Evolutionary conservation across 176 grass and related monocot species (phyloP).

Genomic region (Oryza glumipatula): DNA sequence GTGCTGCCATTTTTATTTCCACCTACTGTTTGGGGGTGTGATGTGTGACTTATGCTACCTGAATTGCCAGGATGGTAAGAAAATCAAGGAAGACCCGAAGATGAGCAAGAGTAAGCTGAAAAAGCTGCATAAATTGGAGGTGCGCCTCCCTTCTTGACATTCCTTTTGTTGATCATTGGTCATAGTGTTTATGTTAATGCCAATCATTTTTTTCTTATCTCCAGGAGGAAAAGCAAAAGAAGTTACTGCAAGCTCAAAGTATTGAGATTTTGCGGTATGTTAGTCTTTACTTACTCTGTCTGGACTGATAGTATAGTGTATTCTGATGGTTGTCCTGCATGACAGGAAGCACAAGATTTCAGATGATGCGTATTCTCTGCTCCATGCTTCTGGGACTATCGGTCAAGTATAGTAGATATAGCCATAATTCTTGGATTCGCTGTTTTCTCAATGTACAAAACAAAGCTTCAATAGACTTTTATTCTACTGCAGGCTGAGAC

Average conservation of each 20-base stretch:
- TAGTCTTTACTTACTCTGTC: conserved; percentile 21
- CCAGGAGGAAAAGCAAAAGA: conserved; percentile 86
- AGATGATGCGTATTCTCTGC: conserved; percentile 67
- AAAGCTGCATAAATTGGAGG: conserved; percentile 79
- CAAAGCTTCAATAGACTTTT: conserved; percentile 15
- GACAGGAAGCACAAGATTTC: conserved; percentile 81
- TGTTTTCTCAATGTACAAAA: conserved; percentile 16
- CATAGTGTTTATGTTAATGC: background rate
- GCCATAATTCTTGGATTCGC: background rate
- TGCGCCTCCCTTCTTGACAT: conserved; percentile 36
- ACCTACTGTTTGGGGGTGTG: background rate
- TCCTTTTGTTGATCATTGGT: background rate
- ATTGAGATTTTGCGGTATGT: conserved; percentile 77
- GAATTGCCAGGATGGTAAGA: conserved; percentile 55
- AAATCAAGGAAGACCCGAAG: conserved; percentile 55
- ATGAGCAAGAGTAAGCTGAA: conserved; percentile 86
- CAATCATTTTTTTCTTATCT: background rate
- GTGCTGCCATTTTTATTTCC: conserved; percentile 43
- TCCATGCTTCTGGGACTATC: conserved; percentile 89
- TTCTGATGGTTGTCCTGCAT: conserved; percentile 18
- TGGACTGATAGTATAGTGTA: conserved; percentile 3
- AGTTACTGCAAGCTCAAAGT: conserved; percentile 70
- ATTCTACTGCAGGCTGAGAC: conserved; percentile 66
- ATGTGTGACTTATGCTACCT: background rate
- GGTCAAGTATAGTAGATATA: conserved; percentile 61